phyloP scores from a whole-genome alignment of 2,329 filamentous ascomycete genomes.

The Penicillium sp. region DNA sequence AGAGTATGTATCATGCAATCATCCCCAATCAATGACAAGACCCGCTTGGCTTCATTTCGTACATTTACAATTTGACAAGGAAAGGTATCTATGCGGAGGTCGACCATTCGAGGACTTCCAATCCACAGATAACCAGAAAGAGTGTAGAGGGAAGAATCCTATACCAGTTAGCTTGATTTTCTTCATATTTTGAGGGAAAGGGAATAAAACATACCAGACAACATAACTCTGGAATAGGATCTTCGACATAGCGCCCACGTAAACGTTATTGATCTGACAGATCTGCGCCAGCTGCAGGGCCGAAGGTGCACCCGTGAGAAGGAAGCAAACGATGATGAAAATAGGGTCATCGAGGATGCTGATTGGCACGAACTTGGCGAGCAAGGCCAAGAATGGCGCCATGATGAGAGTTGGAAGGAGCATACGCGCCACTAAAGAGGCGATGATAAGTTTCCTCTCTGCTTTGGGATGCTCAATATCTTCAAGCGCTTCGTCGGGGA shows the following conservation, averaged over 20 bases:
- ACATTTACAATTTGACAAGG: neutral
- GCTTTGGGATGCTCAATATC: conserved; percentile 69
- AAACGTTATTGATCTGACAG: conserved; percentile 96
- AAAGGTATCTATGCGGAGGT: conserved; percentile 44
- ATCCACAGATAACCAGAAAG: conserved; percentile 81
- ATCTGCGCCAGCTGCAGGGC: conserved; percentile 96
- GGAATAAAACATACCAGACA: conserved; percentile 66
- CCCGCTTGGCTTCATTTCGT: neutral
- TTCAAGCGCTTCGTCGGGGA: conserved; percentile 63
- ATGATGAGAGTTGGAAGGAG: conserved; percentile 86
- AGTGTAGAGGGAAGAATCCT: conserved; percentile 94
- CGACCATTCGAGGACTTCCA: conserved; percentile 86
- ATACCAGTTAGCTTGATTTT: conserved; percentile 12
- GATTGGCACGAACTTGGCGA: conserved; percentile 86
- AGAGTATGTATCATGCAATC: neutral
- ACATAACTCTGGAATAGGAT: conserved; percentile 96
- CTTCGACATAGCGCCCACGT: conserved; percentile 89
- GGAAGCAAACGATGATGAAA: conserved; percentile 95
- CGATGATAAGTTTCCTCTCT: conserved; percentile 77
- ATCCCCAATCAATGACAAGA: neutral
- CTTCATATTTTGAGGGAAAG: neutral
- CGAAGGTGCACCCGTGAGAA: conserved; percentile 89
- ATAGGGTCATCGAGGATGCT: conserved; percentile 97
- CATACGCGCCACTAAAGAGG: conserved; percentile 86
- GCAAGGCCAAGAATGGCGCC: conserved; percentile 81